These are phyloP conservation scores for Cladobotryum protrusum DNA, from an alignment of 2,329 filamentous ascomycete species.

Conservation along the genomic window DNA sequence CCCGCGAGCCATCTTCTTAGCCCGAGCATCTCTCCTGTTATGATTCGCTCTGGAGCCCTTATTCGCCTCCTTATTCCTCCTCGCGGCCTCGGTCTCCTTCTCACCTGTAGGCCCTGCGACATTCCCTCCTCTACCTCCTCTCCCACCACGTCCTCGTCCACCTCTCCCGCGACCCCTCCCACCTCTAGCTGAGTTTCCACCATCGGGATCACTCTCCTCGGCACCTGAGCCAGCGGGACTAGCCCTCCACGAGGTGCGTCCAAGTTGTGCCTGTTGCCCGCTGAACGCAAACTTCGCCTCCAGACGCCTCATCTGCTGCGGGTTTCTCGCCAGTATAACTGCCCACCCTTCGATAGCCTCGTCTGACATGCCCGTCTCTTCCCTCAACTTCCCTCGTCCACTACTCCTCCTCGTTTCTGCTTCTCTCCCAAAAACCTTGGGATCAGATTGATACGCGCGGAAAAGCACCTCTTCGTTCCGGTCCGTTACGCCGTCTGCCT, in stretches of 20 bases:
- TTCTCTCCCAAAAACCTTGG: conserved; percentile 65
- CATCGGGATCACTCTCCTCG: conserved; percentile 49
- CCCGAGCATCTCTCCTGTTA: conserved; percentile 67
- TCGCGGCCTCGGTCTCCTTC: conserved; percentile 63
- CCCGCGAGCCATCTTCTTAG: conserved; percentile 57
- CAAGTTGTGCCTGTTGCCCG: conserved; percentile 59
- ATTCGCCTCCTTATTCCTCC: conserved; percentile 72
- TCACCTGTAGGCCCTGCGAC: conserved; percentile 61
- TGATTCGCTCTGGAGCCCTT: conserved; percentile 82
- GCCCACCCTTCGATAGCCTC: conserved; percentile 94
- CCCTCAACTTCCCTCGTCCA: conserved; percentile 57
- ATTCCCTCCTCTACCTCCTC: conserved; percentile 50
- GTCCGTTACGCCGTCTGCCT: conserved; percentile 41
- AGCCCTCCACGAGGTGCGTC: conserved; percentile 58
- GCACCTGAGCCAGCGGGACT: conserved; percentile 48
- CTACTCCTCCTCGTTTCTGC: conserved; percentile 60
- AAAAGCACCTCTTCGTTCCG: conserved; percentile 67
- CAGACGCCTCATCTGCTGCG: conserved; percentile 59
- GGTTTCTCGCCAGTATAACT: conserved; percentile 72
- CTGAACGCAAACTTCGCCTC: conserved; percentile 65
- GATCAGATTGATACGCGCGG: conserved; percentile 59
- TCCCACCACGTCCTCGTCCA: conserved; percentile 30
- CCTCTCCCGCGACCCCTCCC: conserved; percentile 39
- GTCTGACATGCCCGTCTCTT: conserved; percentile 82
- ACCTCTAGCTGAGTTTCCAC: conserved; percentile 38